Conservation (phyloP, 495 filamentous ascomycete genomes). For the Penicillium macrosclerotiorum region DNA sequence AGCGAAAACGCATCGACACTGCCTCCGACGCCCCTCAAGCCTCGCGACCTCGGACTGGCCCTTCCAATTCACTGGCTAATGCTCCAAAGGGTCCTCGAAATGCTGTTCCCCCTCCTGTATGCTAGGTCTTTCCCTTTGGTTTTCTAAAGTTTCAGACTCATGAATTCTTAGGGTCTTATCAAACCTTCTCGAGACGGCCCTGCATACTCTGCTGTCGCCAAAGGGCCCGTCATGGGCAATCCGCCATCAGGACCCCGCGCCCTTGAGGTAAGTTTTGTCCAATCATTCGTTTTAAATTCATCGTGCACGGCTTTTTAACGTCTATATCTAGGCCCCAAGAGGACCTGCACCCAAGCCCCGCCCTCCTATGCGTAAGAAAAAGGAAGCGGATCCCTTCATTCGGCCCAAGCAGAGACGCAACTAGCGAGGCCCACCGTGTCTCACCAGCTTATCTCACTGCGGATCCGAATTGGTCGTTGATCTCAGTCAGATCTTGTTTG, state of each 20-base stretch:
- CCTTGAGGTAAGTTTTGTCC: slow-evolving; percentile 22
- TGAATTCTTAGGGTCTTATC: slow-evolving; percentile 30
- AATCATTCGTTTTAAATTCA: slow-evolving; percentile 1
- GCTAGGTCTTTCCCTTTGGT: slow-evolving; percentile 5
- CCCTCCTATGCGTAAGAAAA: slow-evolving; percentile 45
- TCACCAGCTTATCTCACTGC: background rate
- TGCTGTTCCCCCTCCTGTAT: slow-evolving; percentile 29
- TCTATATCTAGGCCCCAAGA: slow-evolving; percentile 9
- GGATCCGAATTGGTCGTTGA: background rate
- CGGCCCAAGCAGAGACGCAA: slow-evolving; percentile 44
- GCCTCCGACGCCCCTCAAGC: slow-evolving; percentile 26
- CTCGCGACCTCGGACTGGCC: slow-evolving; percentile 26
- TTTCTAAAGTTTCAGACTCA: background rate
- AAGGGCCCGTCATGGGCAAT: slow-evolving; percentile 8
- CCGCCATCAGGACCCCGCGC: slow-evolving; percentile 11
- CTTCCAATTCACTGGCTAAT: slow-evolving; percentile 16
- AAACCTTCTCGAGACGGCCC: slow-evolving; percentile 41
- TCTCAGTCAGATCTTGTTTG: background rate
- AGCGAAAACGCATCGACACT: slow-evolving; percentile 44
- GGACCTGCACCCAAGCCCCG: slow-evolving; percentile 16
- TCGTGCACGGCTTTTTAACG: slow-evolving; percentile 9
- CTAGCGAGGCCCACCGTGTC: slow-evolving; percentile 7
- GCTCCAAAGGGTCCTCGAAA: slow-evolving; percentile 19
- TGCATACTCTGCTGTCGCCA: slow-evolving; percentile 21
- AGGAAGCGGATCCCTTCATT: slow-evolving; percentile 52